These are phyloP conservation scores for Xenosphaeropsis pyriputrescens DNA, from an alignment of 2,329 filamentous ascomycete genomes.

Conservation along the genomic window DNA sequence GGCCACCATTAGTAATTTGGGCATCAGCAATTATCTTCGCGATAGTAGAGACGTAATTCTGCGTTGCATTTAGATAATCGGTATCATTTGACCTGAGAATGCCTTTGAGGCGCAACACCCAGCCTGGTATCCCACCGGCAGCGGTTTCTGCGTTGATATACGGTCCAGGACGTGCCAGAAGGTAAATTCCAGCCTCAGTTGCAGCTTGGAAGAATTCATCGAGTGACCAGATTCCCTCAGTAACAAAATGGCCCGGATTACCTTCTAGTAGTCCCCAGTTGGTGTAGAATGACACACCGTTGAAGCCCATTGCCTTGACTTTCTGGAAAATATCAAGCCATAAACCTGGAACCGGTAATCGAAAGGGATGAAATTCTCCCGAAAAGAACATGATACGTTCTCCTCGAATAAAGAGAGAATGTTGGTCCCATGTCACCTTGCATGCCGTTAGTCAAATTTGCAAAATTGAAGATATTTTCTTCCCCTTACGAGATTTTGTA, in stretches of 20 bases:
- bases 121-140: constrained; percentile 70
- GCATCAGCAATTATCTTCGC: constrained; percentile 53
- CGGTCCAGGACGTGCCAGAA: constrained; percentile 39
- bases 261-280: constrained; percentile 70
- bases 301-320: constrained; percentile 68
- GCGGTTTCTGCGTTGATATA: constrained; percentile 69
- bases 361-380: constrained; percentile 48
- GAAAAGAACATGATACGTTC: constrained; percentile 47
- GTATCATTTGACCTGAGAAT: constrained; percentile 45
- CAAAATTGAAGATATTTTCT: too few relatives aligned
- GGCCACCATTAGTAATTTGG: constrained; percentile 73
- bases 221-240: constrained; percentile 59
- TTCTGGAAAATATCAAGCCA: constrained; percentile 71
- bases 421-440: constrained; percentile 44
- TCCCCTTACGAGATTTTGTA: too few relatives aligned
- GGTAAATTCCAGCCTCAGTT: constrained; percentile 56
- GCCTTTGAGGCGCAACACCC: constrained; percentile 56
- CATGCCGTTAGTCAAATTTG: neutral
- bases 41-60: constrained; percentile 42
- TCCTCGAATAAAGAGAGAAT: constrained; percentile 46
- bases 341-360: constrained; percentile 43
- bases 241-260: constrained; percentile 51
- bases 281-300: constrained; percentile 64
- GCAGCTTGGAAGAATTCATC: constrained; percentile 69
- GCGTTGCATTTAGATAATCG: constrained; percentile 50